Base-by-base conservation (phyloP, 1,284 basidiomycete genomes). In the Agaricales sp. region DNA sequence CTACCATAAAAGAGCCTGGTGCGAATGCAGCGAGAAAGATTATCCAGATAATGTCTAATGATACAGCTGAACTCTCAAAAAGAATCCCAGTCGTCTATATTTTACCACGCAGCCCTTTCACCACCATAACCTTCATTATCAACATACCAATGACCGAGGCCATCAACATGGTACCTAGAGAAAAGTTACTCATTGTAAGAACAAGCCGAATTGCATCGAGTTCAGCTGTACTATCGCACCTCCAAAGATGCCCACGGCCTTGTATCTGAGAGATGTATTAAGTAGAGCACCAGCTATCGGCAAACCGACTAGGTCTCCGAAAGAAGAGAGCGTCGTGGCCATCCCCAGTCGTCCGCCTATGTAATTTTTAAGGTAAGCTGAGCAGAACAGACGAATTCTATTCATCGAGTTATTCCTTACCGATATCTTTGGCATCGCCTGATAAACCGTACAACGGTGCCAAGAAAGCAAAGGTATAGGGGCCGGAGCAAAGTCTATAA, bases 261-360 rank as follows among this genome's bases (percentile, higher is more conserved):
- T 6, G 18, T 8, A 41, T 6, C 39, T 8, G 4, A 41, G 39
- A 6, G 39, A 16, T 41, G 39, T 41, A 8, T 41, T n/a, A 6
- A 41, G 18, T n/a, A 41, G 39, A 8, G 39, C 39, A 41, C 39
- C 39, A 11, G 39, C 39, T 41, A 41, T 41, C 8, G 39, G 39
- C 16, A 41, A 41, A 41, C 39, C 39, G 16, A 41, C 4, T 6
- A 41, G 39, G 16, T 41, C 39, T 4, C 39, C 39, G 19, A 41
- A 41, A 6, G 39, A n/a, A 16, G 39, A 41, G 8, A 41, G 16
- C 4, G n/a, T 41, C n/a, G n/a, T 41, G 13, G 39, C 39, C 39
- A 41, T 41, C 4, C 39, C 39, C 6, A 41, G 39, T 16, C 39
- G 39, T n/a, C 39, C 39, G 18, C 39, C 39, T 41, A 16, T 6